Conservation (phyloP, 2,329 filamentous ascomycete genomes). For the Fusarium udum region DNA sequence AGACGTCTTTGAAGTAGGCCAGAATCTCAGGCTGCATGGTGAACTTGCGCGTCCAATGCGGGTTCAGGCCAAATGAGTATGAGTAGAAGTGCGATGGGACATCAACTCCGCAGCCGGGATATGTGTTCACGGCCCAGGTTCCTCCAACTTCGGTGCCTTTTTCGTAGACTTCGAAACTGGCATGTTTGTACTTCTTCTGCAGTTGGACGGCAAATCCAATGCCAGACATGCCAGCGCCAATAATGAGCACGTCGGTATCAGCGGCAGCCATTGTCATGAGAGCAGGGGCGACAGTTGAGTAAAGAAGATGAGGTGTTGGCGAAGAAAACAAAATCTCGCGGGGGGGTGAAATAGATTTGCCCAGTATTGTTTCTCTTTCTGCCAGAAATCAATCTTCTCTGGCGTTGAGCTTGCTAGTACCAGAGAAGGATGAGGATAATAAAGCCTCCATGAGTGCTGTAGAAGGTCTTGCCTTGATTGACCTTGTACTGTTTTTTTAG, state of each 20-base stretch:
- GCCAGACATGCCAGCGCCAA: background rate
- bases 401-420: background rate
- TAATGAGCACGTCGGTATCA: background rate
- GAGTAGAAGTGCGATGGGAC: background rate
- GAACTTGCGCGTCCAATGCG: background rate
- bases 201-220: background rate
- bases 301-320: background rate
- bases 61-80: background rate
- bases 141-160: background rate
- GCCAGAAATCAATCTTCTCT: background rate
- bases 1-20: background rate
- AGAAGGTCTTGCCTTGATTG: background rate
- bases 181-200: background rate
- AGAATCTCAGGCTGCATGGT: background rate
- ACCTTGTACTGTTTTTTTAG: background rate
- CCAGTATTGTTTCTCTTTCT: accelerated
- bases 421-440: background rate
- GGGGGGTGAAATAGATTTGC: background rate
- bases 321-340: background rate
- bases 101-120: background rate
- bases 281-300: background rate
- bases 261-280: background rate
- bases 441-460: background rate
- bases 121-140: background rate
- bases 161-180: background rate